A percentile compares a stretch with the other conserved stretches of the same genome.
These are phyloP conservation scores for Fistulinella prunicolor DNA, from an alignment of 768 basidiomycete genomes.

Conservation along the genomic window DNA sequence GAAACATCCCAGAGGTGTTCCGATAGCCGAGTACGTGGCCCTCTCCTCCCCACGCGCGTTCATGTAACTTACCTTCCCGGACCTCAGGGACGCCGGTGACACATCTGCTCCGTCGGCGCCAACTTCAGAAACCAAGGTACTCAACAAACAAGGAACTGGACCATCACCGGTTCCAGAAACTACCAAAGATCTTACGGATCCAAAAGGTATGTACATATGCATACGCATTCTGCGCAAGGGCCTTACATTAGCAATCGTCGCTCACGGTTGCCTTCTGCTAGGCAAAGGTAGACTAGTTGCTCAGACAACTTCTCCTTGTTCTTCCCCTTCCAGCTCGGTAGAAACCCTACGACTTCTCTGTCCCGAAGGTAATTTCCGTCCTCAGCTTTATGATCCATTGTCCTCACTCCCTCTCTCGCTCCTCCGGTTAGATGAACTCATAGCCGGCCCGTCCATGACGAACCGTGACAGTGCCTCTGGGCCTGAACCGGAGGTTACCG, in stretches of 20 bases:
- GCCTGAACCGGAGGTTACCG: neutral
- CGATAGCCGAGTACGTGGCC: conserved; percentile 13
- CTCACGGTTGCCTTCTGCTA: neutral
- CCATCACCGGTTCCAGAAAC: too few relatives aligned
- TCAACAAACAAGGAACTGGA: too few relatives aligned
- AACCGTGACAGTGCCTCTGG: neutral
- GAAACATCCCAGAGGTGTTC: conserved; percentile 29
- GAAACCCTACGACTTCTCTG: too few relatives aligned
- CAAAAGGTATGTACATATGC: conserved; percentile 10
- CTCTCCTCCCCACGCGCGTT: neutral
- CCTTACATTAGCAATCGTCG: too few relatives aligned
- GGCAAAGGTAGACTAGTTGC: conserved; percentile 3
- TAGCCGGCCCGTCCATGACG: neutral
- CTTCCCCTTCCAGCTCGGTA: too few relatives aligned
- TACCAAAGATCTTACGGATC: neutral
- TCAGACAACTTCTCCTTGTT: neutral
- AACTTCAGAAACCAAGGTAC: too few relatives aligned
- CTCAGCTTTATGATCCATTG: neutral
- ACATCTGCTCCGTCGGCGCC: conserved; percentile 4
- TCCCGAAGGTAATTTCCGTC: too few relatives aligned
- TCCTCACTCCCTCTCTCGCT: neutral
- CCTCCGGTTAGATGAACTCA: conserved; percentile 8
- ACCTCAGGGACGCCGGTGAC: conserved; percentile 4
- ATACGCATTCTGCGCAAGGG: too few relatives aligned
- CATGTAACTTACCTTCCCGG: neutral